A percentile compares a stretch with the other conserved stretches of the same genome.
These are phyloP conservation scores for Ascoidea asiatica DNA, from an alignment of 805 yeast genomes.

Conservation along the genomic window DNA sequence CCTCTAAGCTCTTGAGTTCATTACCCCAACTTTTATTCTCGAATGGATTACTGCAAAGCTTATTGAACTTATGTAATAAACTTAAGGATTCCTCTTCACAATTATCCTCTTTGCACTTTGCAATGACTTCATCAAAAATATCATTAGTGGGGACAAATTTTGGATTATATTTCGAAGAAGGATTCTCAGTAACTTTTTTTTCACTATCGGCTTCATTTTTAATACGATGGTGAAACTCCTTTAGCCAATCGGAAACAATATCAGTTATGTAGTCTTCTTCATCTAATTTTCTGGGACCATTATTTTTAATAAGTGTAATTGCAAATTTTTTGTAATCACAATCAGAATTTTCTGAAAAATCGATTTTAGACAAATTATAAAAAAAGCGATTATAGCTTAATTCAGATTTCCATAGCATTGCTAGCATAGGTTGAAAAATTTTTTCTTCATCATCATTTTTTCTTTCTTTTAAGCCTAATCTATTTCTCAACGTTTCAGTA, in stretches of 20 bases:
- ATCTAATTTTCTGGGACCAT: constrained; percentile 16
- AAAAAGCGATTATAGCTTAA: constrained; percentile 78
- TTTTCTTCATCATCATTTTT: constrained; percentile 25
- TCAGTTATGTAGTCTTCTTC: constrained; percentile 25
- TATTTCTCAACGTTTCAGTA: constrained; percentile 37
- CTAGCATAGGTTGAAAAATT: constrained; percentile 47
- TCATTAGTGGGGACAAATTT: constrained; percentile 72
- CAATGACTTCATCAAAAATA: constrained; percentile 75
- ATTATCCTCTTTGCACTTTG: constrained; percentile 34
- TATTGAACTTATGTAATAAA: constrained; percentile 43
- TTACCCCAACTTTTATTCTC: constrained; percentile 56
- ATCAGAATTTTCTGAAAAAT: constrained; percentile 22
- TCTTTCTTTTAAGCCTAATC: constrained; percentile 51
- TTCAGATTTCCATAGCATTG: constrained; percentile 42
- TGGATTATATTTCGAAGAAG: constrained; percentile 51
- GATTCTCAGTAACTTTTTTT: constrained; percentile 23
- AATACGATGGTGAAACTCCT: constrained; percentile 41
- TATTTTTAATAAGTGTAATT: constrained; percentile 16
- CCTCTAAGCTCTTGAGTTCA: constrained; percentile 43
- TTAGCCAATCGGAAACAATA: constrained; percentile 20
- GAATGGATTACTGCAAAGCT: constrained; percentile 69
- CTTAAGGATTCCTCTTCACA: constrained; percentile 28
- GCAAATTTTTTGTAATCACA: constrained; percentile 14
- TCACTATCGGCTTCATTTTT: constrained; percentile 20
- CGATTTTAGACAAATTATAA: constrained; percentile 38